Conservation (phyloP, 2,329 filamentous ascomycete species). For the Colletotrichum shisoi region DNA sequence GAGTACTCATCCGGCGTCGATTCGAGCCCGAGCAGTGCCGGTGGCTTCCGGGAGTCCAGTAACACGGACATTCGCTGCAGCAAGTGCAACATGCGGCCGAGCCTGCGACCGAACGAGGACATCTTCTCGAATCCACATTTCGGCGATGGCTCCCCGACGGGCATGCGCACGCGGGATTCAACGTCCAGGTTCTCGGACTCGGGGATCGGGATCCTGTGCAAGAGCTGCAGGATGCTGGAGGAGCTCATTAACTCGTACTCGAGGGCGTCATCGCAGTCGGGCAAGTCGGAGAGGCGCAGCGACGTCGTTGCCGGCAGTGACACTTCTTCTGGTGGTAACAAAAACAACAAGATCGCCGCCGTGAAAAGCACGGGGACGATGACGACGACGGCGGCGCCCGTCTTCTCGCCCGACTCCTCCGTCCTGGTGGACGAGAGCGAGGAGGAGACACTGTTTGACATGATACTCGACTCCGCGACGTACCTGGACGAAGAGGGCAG, state of each 20-base stretch:
- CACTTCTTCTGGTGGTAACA: too few species aligned
- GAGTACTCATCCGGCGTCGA: conserved; percentile 35
- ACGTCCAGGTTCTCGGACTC: conserved; percentile 35
- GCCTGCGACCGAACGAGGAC: conserved; percentile 26
- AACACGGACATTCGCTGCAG: conserved; percentile 35
- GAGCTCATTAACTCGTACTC: conserved; percentile 37
- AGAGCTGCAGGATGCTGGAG: conserved; percentile 34
- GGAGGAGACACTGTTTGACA: conserved; percentile 34
- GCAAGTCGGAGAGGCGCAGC: conserved; percentile 2
- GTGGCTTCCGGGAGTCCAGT: conserved; percentile 15
- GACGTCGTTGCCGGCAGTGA: too few species aligned
- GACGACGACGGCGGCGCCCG: neutral
- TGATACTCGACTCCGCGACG: conserved; percentile 33
- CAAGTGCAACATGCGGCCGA: conserved; percentile 35
- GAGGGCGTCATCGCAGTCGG: conserved; percentile 25
- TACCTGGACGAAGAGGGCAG: conserved; percentile 28
- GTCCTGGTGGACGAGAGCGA: conserved; percentile 30
- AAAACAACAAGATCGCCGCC: too few species aligned
- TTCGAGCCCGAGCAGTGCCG: conserved; percentile 30
- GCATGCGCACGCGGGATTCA: conserved; percentile 3
- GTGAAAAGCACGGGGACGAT: neutral
- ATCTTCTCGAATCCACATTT: conserved; percentile 10
- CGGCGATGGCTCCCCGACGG: neutral
- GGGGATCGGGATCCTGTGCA: conserved; percentile 33
- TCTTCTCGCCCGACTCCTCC: conserved; percentile 18